A percentile compares a stretch with the other conserved stretches of the same genome.
Evolutionary conservation across 116 monocot species (phyloP).

Genomic region (Iris pallida): DNA sequence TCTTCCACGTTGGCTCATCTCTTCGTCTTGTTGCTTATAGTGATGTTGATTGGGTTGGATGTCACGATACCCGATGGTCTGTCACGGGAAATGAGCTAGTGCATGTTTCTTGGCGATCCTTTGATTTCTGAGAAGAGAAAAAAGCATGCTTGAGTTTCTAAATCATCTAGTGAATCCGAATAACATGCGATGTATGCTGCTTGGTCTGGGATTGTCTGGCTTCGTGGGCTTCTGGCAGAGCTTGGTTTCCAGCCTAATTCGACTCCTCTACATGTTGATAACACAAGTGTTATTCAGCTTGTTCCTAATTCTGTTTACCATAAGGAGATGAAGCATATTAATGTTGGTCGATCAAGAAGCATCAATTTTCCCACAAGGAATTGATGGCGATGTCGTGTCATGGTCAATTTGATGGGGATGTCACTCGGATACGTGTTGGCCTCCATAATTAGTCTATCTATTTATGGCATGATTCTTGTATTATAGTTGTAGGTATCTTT

Average conservation of each 20-base stretch:
- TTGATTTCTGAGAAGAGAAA: not conserved
- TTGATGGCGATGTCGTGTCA: not conserved
- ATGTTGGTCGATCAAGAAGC: slow-evolving; percentile 1
- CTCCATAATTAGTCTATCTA: no score
- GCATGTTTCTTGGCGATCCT: not conserved
- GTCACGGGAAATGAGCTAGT: not conserved
- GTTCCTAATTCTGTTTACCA: not conserved
- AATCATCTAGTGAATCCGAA: not conserved
- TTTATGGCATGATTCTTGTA: no score
- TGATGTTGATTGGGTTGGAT: not conserved
- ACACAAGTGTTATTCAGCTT: not conserved
- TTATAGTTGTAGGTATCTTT: no score
- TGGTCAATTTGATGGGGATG: not conserved
- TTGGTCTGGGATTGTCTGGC: not conserved
- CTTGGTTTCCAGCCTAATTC: not conserved
- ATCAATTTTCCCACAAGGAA: not conserved
- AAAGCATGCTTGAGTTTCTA: not conserved
- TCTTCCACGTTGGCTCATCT: not conserved
- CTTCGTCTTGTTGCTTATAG: not conserved
- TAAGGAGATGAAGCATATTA: not conserved
- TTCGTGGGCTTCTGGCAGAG: not conserved
- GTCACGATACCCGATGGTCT: not conserved
- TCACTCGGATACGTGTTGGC: no score
- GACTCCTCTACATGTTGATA: slow-evolving; percentile 3
- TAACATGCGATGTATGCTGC: not conserved